These are phyloP conservation scores for Gentiana macrophylla DNA, from an alignment of 257 asterid genomes.

Conservation along the genomic window DNA sequence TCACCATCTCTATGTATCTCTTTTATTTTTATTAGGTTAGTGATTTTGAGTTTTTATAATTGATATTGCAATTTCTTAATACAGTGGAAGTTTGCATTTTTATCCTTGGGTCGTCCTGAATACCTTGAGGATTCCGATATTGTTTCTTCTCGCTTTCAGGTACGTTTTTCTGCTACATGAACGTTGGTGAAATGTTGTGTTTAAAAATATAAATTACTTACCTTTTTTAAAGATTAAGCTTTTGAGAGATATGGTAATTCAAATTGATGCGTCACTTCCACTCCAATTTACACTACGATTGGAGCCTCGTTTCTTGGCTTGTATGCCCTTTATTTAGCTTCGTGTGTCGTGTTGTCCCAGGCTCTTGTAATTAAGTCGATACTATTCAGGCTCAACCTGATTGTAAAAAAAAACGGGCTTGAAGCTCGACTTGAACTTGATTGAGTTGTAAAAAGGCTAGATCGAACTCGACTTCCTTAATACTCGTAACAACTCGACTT, in stretches of 20 bases:
- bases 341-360: not conserved
- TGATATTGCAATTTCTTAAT: slow-evolving; percentile 10
- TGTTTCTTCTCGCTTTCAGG: slow-evolving; percentile 55
- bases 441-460: no score
- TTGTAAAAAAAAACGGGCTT: no score
- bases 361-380: slow-evolving; percentile 5
- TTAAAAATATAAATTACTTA: no score
- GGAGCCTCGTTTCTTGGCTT: not conserved
- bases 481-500: no score
- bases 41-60: not conserved
- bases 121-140: slow-evolving; percentile 55
- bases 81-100: slow-evolving; percentile 67
- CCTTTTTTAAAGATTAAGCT: no score
- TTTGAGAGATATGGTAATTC: no score
- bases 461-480: no score
- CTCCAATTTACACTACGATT: no score
- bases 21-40: not conserved
- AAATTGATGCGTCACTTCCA: no score
- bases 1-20: not conserved
- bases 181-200: no score
- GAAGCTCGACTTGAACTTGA: no score
- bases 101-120: slow-evolving; percentile 58
- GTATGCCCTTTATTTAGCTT: not conserved
- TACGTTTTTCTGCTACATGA: slow-evolving; percentile 1
- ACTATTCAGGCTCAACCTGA: no score